Percentiles rank a stretch among this genome's conserved stretches.
Evolutionary conservation across 805 yeast genomes (phyloP).

Genomic region (Candida parachauliodes): DNA sequence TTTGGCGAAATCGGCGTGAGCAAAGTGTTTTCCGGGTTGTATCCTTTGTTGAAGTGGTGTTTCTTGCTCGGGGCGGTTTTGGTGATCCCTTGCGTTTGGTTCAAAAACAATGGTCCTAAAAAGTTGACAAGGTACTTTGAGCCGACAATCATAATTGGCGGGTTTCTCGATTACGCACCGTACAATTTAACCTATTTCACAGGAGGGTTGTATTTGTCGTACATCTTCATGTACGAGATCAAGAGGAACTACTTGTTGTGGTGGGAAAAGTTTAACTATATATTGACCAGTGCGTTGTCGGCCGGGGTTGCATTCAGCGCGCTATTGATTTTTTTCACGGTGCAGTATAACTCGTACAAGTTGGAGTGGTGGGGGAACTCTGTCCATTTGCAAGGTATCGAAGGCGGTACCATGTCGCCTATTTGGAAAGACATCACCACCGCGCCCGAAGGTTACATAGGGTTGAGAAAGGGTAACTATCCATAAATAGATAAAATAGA

Average conservation of each 20-base stretch:
- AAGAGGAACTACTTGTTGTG: conserved; percentile 46
- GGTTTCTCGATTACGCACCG: conserved; percentile 49
- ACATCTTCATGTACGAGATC: conserved; percentile 53
- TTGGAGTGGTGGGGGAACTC: conserved; percentile 67
- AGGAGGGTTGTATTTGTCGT: conserved; percentile 58
- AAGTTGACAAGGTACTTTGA: conserved; percentile 40
- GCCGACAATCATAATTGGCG: conserved; percentile 52
- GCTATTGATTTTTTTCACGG: conserved; percentile 53
- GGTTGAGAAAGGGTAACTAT: conserved; percentile 24
- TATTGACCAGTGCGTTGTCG: conserved; percentile 52
- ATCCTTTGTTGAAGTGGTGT: conserved; percentile 54
- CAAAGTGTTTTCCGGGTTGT: conserved; percentile 53
- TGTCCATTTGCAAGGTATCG: conserved; percentile 31
- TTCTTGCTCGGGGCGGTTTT: conserved; percentile 51
- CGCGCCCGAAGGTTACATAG: conserved; percentile 33
- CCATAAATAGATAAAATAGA: conserved; percentile 16
- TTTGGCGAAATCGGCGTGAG: conserved; percentile 60
- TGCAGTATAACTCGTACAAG: conserved; percentile 40
- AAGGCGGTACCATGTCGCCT: conserved; percentile 21
- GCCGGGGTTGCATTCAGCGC: conserved; percentile 66
- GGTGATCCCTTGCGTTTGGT: conserved; percentile 34
- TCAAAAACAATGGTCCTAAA: conserved; percentile 34
- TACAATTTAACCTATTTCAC: conserved; percentile 51
- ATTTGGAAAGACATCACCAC: conserved; percentile 26
- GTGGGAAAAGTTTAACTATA: conserved; percentile 75